phyloP scores from a whole-genome alignment of 2,329 filamentous ascomycete species.

The Cercospora citrullina region DNA sequence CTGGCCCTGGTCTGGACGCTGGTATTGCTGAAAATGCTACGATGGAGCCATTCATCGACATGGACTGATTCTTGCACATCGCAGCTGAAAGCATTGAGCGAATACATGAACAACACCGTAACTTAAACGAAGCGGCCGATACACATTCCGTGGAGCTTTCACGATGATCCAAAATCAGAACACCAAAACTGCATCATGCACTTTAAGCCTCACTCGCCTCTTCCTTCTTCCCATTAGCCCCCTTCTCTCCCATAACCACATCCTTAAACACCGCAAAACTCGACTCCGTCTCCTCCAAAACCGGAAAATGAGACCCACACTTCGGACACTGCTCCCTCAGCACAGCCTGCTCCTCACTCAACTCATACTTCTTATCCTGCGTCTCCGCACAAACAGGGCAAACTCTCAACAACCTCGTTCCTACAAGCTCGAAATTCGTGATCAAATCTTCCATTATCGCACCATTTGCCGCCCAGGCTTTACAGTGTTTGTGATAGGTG shows the following conservation, averaged over 20 bases:
- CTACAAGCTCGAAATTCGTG: slow-evolving; percentile 16
- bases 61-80: neutral
- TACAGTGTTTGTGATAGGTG: slow-evolving; percentile 17
- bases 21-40: neutral
- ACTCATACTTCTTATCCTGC: slow-evolving; percentile 17
- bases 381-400: slow-evolving; percentile 12
- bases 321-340: slow-evolving; percentile 11
- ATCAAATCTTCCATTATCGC: slow-evolving; percentile 17
- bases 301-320: slow-evolving; percentile 14
- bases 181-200: neutral
- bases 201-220: neutral
- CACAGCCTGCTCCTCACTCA: slow-evolving; percentile 7
- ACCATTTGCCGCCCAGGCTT: slow-evolving; percentile 13
- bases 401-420: slow-evolving; percentile 11
- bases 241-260: neutral
- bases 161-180: too few species aligned
- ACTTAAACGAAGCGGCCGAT: neutral
- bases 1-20: neutral
- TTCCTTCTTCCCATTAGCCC: neutral
- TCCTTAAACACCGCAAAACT: slow-evolving; percentile 18
- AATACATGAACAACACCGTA: neutral
- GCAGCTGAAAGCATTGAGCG: neutral
- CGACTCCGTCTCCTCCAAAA: slow-evolving; percentile 9
- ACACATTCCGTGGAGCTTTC: neutral
- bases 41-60: neutral